Evolutionary conservation across 2,329 filamentous ascomycete genomes (phyloP).

Genomic region (Neurospora sp.): DNA sequence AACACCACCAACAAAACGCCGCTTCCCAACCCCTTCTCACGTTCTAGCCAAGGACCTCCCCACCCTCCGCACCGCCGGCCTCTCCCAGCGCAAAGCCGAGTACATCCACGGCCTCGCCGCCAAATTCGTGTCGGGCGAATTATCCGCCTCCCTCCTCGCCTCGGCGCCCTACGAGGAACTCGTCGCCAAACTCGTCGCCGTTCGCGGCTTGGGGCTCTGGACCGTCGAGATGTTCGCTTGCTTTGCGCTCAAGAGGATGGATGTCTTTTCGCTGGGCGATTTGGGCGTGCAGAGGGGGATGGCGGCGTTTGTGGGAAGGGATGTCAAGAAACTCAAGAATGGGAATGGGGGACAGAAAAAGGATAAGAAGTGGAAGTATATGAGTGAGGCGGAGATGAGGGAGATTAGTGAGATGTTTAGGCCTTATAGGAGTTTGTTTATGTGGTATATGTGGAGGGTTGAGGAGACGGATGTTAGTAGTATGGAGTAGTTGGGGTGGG

Average conservation of each 20-base stretch:
- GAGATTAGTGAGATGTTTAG: conserved; percentile 69
- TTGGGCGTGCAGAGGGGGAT: conserved; percentile 91
- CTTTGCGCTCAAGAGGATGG: conserved; percentile 87
- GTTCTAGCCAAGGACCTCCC: conserved; percentile 56
- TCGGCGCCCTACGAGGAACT: conserved; percentile 79
- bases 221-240: conserved; percentile 97
- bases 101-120: conserved; percentile 80
- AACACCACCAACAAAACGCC: conserved; percentile 2
- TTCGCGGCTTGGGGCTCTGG: conserved; percentile 82
- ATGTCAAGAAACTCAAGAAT: conserved; percentile 77
- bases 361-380: conserved; percentile 82
- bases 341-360: conserved; percentile 1
- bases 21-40: conserved; percentile 67
- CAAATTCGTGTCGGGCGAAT: conserved; percentile 66
- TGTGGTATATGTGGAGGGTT: conserved; percentile 98
- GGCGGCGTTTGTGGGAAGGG: conserved; percentile 74
- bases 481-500: conserved; percentile 33
- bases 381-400: conserved; percentile 87
- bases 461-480: conserved; percentile 66
- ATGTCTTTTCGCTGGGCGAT: conserved; percentile 88
- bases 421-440: conserved; percentile 85
- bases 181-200: conserved; percentile 69
- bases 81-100: conserved; percentile 92
- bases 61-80: conserved; percentile 68
- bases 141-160: conserved; percentile 66